phyloP scores from a whole-genome alignment of 495 filamentous ascomycete genomes.

The Penicillium fimorum region DNA sequence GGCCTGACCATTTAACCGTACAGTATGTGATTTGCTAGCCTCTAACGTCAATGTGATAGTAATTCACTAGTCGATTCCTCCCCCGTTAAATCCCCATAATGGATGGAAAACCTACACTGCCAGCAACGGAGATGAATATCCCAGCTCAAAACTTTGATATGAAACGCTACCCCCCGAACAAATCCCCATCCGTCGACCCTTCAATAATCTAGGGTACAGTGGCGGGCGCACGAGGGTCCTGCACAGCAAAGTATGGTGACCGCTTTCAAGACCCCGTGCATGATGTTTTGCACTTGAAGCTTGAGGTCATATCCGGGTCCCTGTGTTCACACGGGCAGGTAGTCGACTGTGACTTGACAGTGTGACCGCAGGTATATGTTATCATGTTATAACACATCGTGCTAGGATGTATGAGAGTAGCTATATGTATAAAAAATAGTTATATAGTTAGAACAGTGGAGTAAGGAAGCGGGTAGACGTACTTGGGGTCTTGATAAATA shows the following conservation, averaged over 20 bases:
- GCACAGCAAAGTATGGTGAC: neutral
- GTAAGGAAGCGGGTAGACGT: neutral
- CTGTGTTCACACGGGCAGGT: neutral
- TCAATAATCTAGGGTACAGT: neutral
- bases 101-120: neutral
- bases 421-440: too few relatives aligned
- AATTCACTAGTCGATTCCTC: neutral
- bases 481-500: neutral
- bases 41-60: neutral
- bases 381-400: neutral
- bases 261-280: neutral
- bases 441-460: too few relatives aligned
- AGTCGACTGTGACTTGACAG: neutral
- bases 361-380: neutral
- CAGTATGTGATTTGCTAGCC: neutral
- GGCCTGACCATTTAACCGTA: neutral
- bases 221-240: neutral
- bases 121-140: neutral
- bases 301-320: neutral
- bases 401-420: neutral
- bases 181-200: neutral
- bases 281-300: neutral
- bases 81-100: neutral
- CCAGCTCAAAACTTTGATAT: neutral
- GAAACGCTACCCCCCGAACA: neutral